Base-by-base conservation (phyloP, 768 basidiomycete genomes). In the Tricholoma furcatifolium region DNA sequence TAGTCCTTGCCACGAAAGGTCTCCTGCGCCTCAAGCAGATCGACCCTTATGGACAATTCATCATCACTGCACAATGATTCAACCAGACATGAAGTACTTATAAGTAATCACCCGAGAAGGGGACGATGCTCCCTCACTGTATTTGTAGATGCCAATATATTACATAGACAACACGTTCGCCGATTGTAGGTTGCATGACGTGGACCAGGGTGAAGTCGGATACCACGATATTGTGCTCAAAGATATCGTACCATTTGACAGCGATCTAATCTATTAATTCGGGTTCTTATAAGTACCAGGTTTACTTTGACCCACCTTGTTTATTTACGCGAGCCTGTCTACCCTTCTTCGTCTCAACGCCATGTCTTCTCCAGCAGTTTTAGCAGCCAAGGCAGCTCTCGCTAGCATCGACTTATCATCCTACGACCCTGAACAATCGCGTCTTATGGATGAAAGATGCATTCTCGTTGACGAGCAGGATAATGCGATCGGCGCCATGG, bases 381-480 rank as follows among this genome's bases (percentile, higher is more conserved):
- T 71, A 50, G 85, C 87, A 55, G 85, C 86, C 17, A 75, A 72
- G 53, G 78, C 83, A 51, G 77, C 79, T 40, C 81, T 92, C 57
- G 82, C 88, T 10, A 85, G 74, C 63, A 76, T 95, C 59, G 91
- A 94, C 67, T 76, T 96, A 40, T 82, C 84, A 15, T 78, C 66
- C 56, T 98, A 98, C 79, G 95, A 98, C 67, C 81, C 88, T 10
- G 92, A 93, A 63, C 96, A 98, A 67, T 91, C 93, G 32, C 81
- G 87, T 55, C 78, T 99, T 53, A 99, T 99, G 97, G 91, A 94
- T 61, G 97, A 99, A 71, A 76, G 85, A 50, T 95, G 95, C 62
- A 95, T 96, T 65, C 79, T 96, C 39, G 91, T 95, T 30, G 91
- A 94, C 64, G 89, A 93, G 65, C 68, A 95, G 50, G 93, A 96